phyloP scores from a whole-genome alignment of 1,139 yeast species.

The Debaryomyces singareniensis region DNA sequence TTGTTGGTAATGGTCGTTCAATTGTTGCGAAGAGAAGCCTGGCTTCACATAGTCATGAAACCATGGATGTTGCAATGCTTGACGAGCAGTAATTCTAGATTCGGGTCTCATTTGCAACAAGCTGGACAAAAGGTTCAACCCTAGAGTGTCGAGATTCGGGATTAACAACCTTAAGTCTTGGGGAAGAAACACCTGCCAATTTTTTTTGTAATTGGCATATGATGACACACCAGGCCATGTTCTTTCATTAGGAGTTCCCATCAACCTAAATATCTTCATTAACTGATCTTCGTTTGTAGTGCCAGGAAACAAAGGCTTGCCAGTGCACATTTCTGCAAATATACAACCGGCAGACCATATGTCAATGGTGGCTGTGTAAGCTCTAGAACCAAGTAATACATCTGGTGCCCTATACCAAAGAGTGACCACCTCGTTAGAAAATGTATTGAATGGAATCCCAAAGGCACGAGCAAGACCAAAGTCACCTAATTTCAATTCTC shows the following conservation, averaged over 20 bases:
- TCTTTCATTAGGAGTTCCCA: conserved; percentile 95
- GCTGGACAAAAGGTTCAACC: conserved; percentile 70
- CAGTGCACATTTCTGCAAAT: conserved; percentile 96
- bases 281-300: conserved; percentile 93
- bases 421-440: conserved; percentile 95
- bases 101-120: conserved; percentile 91
- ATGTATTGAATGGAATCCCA: conserved; percentile 96
- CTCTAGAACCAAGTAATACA: conserved; percentile 88
- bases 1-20: conserved; percentile 35
- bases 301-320: conserved; percentile 96
- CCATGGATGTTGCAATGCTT: conserved; percentile 94
- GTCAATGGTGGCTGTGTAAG: conserved; percentile 93
- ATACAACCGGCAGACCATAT: conserved; percentile 99
- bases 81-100: conserved; percentile 82
- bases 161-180: conserved; percentile 76
- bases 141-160: conserved; percentile 73
- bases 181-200: conserved; percentile 73
- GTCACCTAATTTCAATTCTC: conserved; percentile 92
- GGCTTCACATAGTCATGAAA: conserved; percentile 68
- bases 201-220: conserved; percentile 77
- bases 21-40: conserved; percentile 27
- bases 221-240: conserved; percentile 94
- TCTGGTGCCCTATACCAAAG: conserved; percentile 99
- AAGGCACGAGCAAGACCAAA: conserved; percentile 96
- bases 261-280: conserved; percentile 76